A percentile compares a stretch with the other conserved stretches of the same genome.
These are phyloP conservation scores for Yamadazyma siamensis DNA, from an alignment of 1,139 yeast species.

Conservation along the genomic window DNA sequence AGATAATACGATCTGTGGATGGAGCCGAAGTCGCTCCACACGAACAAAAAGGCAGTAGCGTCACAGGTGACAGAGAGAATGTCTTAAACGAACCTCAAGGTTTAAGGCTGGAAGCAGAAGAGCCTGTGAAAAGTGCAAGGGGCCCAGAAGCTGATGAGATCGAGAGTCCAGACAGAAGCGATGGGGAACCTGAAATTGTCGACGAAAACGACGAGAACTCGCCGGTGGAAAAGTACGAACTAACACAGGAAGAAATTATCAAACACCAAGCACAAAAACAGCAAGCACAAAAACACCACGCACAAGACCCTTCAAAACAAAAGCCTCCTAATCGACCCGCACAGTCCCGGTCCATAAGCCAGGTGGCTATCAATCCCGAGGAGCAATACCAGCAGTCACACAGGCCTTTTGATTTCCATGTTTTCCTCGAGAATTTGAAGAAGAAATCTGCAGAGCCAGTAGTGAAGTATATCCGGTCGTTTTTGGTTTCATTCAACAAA, in stretches of 20 bases:
- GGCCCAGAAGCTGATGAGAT: background rate
- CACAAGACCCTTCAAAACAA: background rate
- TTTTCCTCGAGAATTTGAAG: constrained; percentile 68
- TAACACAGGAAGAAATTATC: constrained; percentile 13
- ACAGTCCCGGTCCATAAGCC: constrained; percentile 10
- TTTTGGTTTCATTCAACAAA: constrained; percentile 69
- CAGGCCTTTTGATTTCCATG: constrained; percentile 75
- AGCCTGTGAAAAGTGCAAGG: background rate
- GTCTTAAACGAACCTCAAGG: too few relatives aligned
- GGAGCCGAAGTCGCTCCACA: too few relatives aligned
- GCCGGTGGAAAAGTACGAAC: constrained; percentile 12
- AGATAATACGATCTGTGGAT: too few relatives aligned
- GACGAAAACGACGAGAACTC: too few relatives aligned
- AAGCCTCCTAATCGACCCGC: constrained; percentile 1
- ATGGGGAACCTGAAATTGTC: too few relatives aligned
- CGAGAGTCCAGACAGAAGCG: too few relatives aligned
- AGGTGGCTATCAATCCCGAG: constrained; percentile 13
- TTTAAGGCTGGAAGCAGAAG: too few relatives aligned
- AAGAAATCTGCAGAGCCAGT: constrained; percentile 83
- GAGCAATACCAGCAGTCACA: constrained; percentile 35
- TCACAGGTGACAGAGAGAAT: too few relatives aligned
- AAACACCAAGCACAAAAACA: constrained; percentile 3
- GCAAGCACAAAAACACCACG: background rate
- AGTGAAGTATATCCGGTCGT: constrained; percentile 78
- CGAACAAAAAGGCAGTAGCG: too few relatives aligned